Evolutionary conservation across 169 alveolate genomes (phyloP), one percentile per base, ranked within the genome.

Genomic region (Pseudocohnilembus persalinus): DNA sequence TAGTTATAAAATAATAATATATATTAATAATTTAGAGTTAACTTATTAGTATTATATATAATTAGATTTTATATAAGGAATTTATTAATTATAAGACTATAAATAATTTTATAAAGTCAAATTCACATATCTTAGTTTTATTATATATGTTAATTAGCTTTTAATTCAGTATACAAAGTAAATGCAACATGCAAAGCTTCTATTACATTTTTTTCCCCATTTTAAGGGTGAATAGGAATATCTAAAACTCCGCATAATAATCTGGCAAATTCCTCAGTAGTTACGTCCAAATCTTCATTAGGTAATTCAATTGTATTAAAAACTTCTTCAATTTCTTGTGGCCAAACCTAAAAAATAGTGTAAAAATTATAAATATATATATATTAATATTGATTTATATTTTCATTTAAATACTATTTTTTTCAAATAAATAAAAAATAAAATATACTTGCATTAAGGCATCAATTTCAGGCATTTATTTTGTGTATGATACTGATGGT

Each of bases 391-490:
- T 30, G 0, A 76, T 29, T 20, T 31, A 6, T 0, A 33, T 27
- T 15, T 33, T 15, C 29, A 16, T 32, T n/a, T 30, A 6, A 6
- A 6, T 75, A 75, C 11, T 6, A 26, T 6, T 30, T n/a, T 75
- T 6, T 1, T 4, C 29, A 6, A n/a, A 6, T 72, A 1, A 1
- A 32, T 64, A 4, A 20, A 49, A 20, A 29, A 72, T 72, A 25
- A 31, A 28, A 4, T 30, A 15, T 83, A 76, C 88, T 75, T 94
- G 89, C 98, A 96, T 96, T 64, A 96, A 91, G 49, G 78, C 80
- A 73, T 96, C 96, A 72, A 92, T 87, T 85, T 93, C 96, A 29
- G 98, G 98, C 97, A 96, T 96, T 75, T 87, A 88, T 81, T 93
- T 94, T 0, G 96, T 73, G 83, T 96, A 96, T 73, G 91, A 85